A percentile compares a stretch with the other conserved stretches of the same genome.
Conservation (phyloP, 2,329 filamentous ascomycete species). For the Claviceps arundinis region DNA sequence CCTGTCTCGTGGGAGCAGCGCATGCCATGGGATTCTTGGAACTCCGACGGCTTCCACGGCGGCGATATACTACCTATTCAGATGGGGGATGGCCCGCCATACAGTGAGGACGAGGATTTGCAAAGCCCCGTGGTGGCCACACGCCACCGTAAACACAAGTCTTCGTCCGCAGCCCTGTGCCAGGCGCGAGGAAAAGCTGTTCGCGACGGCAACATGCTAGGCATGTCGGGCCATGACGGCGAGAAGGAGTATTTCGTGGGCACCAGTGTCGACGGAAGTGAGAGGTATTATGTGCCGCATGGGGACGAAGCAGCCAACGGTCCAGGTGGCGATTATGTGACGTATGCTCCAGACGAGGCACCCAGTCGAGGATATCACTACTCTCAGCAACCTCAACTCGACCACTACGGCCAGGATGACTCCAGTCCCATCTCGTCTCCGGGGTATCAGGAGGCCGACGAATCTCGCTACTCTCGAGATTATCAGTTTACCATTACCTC, state of each 20-base stretch:
- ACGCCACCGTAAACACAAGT: slow-evolving; percentile 76
- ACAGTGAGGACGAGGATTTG: slow-evolving; percentile 90
- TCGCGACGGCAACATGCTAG: slow-evolving; percentile 30
- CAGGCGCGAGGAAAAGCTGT: slow-evolving; percentile 31
- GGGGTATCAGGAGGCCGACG: slow-evolving; percentile 45
- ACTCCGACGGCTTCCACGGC: slow-evolving; percentile 40
- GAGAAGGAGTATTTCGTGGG: slow-evolving; percentile 56
- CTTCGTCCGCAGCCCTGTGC: slow-evolving; percentile 39
- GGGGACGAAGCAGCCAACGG: slow-evolving; percentile 58
- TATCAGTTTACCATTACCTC: slow-evolving; percentile 93
- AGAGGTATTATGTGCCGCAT: slow-evolving; percentile 62
- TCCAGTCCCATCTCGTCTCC: slow-evolving; percentile 48
- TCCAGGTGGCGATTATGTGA: slow-evolving; percentile 67
- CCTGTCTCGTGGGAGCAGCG: slow-evolving; percentile 61
- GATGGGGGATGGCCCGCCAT: slow-evolving; percentile 80
- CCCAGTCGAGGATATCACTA: slow-evolving; percentile 34
- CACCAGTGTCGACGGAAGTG: slow-evolving; percentile 55
- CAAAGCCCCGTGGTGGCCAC: slow-evolving; percentile 82
- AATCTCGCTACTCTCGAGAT: slow-evolving; percentile 75
- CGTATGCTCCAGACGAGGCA: slow-evolving; percentile 55
- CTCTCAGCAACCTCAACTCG: slow-evolving; percentile 32
- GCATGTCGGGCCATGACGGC: slow-evolving; percentile 37
- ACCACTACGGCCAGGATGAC: slow-evolving; percentile 37
- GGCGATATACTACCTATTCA: slow-evolving; percentile 68
- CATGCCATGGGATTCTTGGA: slow-evolving; percentile 45